These are phyloP conservation scores for Fusarium sp. DNA, from an alignment of 2,329 filamentous ascomycete genomes.

Conservation along the genomic window DNA sequence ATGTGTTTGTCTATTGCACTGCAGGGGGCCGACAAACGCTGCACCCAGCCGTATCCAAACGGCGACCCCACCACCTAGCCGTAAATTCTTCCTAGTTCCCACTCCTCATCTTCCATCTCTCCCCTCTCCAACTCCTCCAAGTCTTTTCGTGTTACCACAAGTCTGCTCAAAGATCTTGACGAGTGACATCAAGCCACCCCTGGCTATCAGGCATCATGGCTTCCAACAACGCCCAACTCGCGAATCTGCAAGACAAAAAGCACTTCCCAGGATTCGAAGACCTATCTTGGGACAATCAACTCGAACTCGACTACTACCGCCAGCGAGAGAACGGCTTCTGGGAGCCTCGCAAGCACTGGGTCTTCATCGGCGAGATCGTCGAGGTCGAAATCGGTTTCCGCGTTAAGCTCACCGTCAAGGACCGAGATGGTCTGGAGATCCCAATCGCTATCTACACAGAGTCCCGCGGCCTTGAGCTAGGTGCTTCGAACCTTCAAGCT, in stretches of 20 bases:
- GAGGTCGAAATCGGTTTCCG: neutral
- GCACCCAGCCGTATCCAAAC: neutral
- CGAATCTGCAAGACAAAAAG: neutral
- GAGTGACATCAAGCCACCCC: neutral
- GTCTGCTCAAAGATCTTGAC: too few relatives aligned
- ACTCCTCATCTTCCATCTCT: too few relatives aligned
- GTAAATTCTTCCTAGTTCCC: neutral
- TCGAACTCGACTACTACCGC: neutral
- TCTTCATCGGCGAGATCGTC: slow-evolving; percentile 23
- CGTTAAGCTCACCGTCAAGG: slow-evolving; percentile 5
- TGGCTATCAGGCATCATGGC: neutral
- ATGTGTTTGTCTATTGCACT: neutral
- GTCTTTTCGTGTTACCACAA: rapidly evolving
- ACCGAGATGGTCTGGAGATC: slow-evolving; percentile 1
- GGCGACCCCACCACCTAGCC: neutral
- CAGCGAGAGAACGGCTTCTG: neutral
- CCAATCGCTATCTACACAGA: slow-evolving; percentile 3
- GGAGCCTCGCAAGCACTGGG: slow-evolving; percentile 17
- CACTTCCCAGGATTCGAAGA: slow-evolving; percentile 5
- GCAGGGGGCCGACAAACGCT: neutral
- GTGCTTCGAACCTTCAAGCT: neutral
- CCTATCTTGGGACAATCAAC: neutral
- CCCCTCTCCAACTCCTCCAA: neutral
- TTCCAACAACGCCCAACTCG: neutral
- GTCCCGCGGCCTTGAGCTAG: neutral